Evolutionary conservation across 805 yeast species (phyloP), one percentile per base, ranked within the genome.

Genomic region (Soucietia sequanensis): DNA sequence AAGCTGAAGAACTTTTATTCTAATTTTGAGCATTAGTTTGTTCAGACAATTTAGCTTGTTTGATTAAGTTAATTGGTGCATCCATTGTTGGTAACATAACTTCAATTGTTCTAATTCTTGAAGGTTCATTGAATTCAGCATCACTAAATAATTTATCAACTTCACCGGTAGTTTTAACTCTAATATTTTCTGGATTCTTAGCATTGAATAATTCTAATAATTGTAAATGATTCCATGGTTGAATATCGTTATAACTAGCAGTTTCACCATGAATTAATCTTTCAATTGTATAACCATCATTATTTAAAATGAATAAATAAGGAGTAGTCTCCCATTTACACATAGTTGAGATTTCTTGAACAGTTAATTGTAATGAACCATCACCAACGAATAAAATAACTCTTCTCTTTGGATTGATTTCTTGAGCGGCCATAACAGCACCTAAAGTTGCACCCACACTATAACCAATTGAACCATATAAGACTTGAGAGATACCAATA

Each of bases 381-480:
- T 80, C 85, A 65, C 85, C 85, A 43, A 77, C 78, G 56, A 80
- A 79, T 41, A 80, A 60, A 41, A 78, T 66, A 35, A 76, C 81
- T 68, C 84, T 75, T 60, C 68, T 75, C 41, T 52, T 51, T 47
- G 75, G 75, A 52, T 75, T 74, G 35, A 75, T 46, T 56, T 79
- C 84, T 48, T 74, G 72, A 46, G 80, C 75, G 21, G 83, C 83
- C 58, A 76, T 70, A 31, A 74, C 74, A 34, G 84, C 84, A 59
- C 84, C 84, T 42, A 74, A 55, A 17, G 78, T 64, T 33, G 82
- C 75, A 57, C 84, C 83, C 39, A 78, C 74, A 34, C 84, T 65
- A 65, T 62, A 78, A 52, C 85, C 85, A 54, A 80, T 79, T 35
- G 84, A 78, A 52, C 85, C 85, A 82, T 83, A 80, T 51, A 80